Conservation (phyloP, 2,329 filamentous ascomycete species). For the Aspergillus nomiae region DNA sequence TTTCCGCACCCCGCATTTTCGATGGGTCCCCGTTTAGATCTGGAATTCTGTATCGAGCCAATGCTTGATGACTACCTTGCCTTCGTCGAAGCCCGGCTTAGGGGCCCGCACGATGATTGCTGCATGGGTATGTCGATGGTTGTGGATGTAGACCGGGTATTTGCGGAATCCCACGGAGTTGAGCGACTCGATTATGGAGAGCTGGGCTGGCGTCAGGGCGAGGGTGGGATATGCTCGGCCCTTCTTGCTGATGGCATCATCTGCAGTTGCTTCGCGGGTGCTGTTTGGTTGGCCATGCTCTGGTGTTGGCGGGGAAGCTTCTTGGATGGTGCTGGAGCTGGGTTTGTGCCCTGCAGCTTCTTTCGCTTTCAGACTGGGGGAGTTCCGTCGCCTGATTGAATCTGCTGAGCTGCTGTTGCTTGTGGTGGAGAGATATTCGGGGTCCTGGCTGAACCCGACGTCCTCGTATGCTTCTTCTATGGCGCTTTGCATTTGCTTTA, state of each 20-base stretch:
- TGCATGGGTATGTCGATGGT: conserved; percentile 79
- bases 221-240: conserved; percentile 62
- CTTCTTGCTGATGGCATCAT: background rate
- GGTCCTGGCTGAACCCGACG: conserved; percentile 66
- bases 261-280: background rate
- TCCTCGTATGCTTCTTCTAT: conserved; percentile 79
- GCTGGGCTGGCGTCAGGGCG: conserved; percentile 77
- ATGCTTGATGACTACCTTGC: conserved; percentile 74
- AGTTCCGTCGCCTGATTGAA: background rate
- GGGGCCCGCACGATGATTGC: conserved; percentile 79
- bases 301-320: background rate
- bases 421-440: conserved; percentile 68
- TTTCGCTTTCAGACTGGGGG: background rate
- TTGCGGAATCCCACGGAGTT: conserved; percentile 64
- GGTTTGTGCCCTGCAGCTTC: conserved; percentile 2
- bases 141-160: conserved; percentile 57
- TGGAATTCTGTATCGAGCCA: conserved; percentile 78
- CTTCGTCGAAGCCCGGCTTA: conserved; percentile 73
- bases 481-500: conserved; percentile 72
- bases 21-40: conserved; percentile 42
- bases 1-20: conserved; percentile 1
- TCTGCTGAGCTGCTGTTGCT: conserved; percentile 32
- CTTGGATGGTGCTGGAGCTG: background rate
- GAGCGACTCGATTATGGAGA: conserved; percentile 78
- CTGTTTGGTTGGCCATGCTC: background rate